Base-by-base conservation (phyloP, 2,329 filamentous ascomycete genomes). In the Apiospora kogelbergensis region DNA sequence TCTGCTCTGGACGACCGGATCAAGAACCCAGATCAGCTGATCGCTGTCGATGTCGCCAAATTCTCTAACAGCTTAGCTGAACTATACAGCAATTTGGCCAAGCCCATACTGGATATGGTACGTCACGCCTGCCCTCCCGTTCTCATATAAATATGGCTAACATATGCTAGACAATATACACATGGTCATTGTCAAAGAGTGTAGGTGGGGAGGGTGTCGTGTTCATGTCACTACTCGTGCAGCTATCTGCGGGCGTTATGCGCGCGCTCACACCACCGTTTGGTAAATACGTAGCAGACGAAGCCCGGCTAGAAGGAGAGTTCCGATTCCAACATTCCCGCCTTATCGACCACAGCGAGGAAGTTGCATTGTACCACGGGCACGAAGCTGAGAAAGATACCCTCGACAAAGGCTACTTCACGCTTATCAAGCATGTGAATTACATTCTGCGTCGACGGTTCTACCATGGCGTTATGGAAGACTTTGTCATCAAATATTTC, bases 401-500 rank as follows among this genome's bases (percentile, higher is more conserved):
- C 0, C 85, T 99, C 67, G 96, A 99, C 81, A 98, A 98, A 83
- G 95, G 96, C 20, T 99, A 99, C 81, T 99, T 99, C 78, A 99
- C 96, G 1, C 86, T 99, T 45, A 99, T 99, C 84, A 98, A 98
- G 82, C 96, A 99, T 81, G 95, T 99, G 78, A 99, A 99, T 80
- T 91, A 97, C 77, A 98, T 98, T 73, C 83, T 99, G 71, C 88
- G 95, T 46, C 87, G 93, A 71, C 89, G 96, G 65, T 93, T 99
- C 79, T 98, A 98, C 80, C 95, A 99, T 79, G 95, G 95, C n/a
- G 91, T 99, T 76, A 98, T 98, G 95, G 96, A 99, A 79, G 96
- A 99, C 80, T 99, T 98, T 80, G 94, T 98, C 69, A 97, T 99
- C 81, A 99, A 99, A 81, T 99, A 99, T 79, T 96, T 98, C 81